A percentile compares a stretch with the other conserved stretches of the same genome.
Evolutionary conservation across 257 asterid genomes (phyloP).

Genomic region (Henckelia pumila): DNA sequence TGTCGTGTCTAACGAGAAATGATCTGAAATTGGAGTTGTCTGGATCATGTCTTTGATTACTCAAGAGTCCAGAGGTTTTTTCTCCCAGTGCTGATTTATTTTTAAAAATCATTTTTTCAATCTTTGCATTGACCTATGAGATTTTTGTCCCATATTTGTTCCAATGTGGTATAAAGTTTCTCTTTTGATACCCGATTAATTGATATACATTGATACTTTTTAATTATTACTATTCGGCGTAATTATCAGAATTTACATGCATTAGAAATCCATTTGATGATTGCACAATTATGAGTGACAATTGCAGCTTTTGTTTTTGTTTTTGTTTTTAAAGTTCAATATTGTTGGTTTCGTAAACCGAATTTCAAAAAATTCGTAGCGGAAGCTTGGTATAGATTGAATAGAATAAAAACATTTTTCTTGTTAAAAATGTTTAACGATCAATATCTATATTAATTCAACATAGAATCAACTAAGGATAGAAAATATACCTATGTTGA

Average conservation of each 20-base stretch:
- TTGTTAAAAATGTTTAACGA: too few relatives aligned
- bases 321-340: background rate
- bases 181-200: background rate
- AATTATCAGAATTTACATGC: background rate
- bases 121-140: background rate
- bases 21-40: background rate
- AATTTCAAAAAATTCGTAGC: too few relatives aligned
- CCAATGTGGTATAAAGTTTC: conserved; percentile 7
- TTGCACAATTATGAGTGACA: background rate
- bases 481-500: too few relatives aligned
- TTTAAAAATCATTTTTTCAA: background rate
- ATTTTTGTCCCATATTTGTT: background rate
- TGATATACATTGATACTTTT: background rate
- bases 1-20: conserved; percentile 8
- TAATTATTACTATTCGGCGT: background rate
- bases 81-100: conserved; percentile 1
- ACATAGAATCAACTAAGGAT: too few relatives aligned
- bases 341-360: too few relatives aligned
- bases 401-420: too few relatives aligned
- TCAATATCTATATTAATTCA: too few relatives aligned
- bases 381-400: too few relatives aligned
- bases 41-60: background rate
- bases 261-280: conserved; percentile 9
- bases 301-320: conserved; percentile 11
- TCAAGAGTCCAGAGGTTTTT: too few relatives aligned